Conservation (phyloP, 2,329 filamentous ascomycete genomes). For the Akanthomyces muscarius region DNA sequence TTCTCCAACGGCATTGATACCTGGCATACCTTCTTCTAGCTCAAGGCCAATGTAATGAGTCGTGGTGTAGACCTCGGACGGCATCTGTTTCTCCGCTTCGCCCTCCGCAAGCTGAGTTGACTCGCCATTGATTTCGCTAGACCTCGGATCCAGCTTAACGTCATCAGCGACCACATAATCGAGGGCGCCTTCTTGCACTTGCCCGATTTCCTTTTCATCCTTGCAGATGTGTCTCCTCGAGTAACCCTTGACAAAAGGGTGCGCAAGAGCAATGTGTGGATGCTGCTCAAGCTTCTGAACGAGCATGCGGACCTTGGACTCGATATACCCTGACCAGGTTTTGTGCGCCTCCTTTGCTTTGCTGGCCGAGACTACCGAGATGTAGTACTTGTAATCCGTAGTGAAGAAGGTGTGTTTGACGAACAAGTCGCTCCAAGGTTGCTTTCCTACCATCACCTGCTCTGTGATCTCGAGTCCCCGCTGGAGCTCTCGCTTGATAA, state of each 20-base stretch:
- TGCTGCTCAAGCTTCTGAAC: conserved; percentile 81
- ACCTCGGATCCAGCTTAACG: conserved; percentile 25
- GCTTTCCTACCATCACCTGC: conserved; percentile 72
- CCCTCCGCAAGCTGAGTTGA: conserved; percentile 46
- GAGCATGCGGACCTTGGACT: conserved; percentile 86
- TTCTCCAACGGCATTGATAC: neutral
- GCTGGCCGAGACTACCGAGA: conserved; percentile 80
- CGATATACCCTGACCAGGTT: conserved; percentile 85
- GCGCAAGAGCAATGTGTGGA: conserved; percentile 73
- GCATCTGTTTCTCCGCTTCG: conserved; percentile 35
- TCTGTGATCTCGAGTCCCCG: conserved; percentile 74
- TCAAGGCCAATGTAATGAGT: conserved; percentile 93
- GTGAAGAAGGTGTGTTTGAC: conserved; percentile 92
- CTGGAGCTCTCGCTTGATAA: conserved; percentile 79
- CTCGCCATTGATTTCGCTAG: conserved; percentile 36
- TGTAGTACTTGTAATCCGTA: conserved; percentile 88
- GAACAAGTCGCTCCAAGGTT: conserved; percentile 84
- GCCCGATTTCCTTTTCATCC: conserved; percentile 46
- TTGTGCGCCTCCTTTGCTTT: conserved; percentile 79
- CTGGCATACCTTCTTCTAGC: conserved; percentile 63
- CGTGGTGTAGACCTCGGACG: conserved; percentile 68
- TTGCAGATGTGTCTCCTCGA: conserved; percentile 73
- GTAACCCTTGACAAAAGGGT: conserved; percentile 90
- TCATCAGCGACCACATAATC: conserved; percentile 40
- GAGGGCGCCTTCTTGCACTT: conserved; percentile 52